These are phyloP conservation scores for Fusarium nodosum DNA, from an alignment of 2,329 filamentous ascomycete genomes.

Conservation along the genomic window DNA sequence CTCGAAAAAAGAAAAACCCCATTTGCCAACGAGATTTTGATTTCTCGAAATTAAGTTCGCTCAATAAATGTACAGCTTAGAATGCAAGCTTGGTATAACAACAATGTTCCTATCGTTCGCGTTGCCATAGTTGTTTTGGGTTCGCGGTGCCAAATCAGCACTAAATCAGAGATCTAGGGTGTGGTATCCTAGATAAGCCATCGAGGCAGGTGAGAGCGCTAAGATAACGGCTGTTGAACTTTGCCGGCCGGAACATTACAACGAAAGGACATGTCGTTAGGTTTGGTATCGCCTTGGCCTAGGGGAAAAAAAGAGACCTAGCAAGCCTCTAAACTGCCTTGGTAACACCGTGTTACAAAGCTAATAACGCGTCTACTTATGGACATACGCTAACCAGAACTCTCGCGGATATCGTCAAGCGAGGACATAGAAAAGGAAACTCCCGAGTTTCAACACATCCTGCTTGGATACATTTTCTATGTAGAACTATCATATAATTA, in stretches of 20 bases:
- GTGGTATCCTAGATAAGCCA: conserved; percentile 21
- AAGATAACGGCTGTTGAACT: conserved; percentile 38
- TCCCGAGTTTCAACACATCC: conserved; percentile 29
- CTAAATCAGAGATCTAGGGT: conserved; percentile 19
- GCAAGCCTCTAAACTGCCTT: conserved; percentile 20
- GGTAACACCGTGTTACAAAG: conserved; percentile 23
- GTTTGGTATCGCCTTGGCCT: conserved; percentile 34
- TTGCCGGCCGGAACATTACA: conserved; percentile 44
- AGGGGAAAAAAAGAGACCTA: not conserved
- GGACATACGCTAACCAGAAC: conserved; percentile 25
- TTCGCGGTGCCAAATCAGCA: conserved; percentile 25
- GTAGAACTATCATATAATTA: conserved; percentile 31
- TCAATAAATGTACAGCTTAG: not conserved
- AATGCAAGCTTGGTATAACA: not conserved
- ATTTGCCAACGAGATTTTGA: too few species aligned
- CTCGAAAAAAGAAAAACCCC: not conserved
- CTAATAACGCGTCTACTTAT: conserved; percentile 19
- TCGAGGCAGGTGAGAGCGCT: conserved; percentile 23
- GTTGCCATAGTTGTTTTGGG: conserved; percentile 21
- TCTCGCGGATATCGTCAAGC: conserved; percentile 25
- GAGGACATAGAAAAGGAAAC: conserved; percentile 17
- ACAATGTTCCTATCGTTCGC: conserved; percentile 6
- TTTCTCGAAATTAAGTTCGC: not conserved
- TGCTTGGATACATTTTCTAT: conserved; percentile 42
- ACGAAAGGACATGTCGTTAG: conserved; percentile 25